A percentile compares a stretch with the other conserved stretches of the same genome.
Evolutionary conservation across 106 monocot genomes (phyloP).

Genomic region (Xerophyta viscosa): DNA sequence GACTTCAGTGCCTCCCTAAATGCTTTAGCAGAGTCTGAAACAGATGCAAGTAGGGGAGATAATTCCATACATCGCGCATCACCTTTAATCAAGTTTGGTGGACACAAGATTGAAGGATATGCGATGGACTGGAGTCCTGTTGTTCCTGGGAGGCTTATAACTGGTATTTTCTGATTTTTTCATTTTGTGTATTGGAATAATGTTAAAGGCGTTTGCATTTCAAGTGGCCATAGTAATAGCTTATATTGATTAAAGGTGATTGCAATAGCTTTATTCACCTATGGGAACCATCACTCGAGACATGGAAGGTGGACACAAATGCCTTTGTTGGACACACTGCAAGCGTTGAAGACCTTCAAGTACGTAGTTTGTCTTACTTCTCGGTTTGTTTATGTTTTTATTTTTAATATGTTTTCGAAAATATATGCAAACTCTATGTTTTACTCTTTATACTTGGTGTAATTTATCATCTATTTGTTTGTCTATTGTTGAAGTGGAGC

Average conservation of each 20-base stretch:
- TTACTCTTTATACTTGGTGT: too few species aligned
- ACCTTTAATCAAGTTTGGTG: constrained; percentile 63
- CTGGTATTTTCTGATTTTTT: constrained; percentile 55
- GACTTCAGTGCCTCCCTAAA: constrained; percentile 65
- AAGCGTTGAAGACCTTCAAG: constrained; percentile 97
- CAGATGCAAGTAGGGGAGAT: constrained; percentile 33
- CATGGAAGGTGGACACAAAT: constrained; percentile 75
- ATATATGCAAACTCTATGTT: too few species aligned
- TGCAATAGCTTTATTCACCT: constrained; percentile 74
- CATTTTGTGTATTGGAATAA: too few species aligned
- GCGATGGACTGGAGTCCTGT: constrained; percentile 95
- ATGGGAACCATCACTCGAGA: constrained; percentile 79
- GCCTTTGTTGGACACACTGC: constrained; percentile 85
- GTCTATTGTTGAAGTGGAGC: constrained; percentile 65
- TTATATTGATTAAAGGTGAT: constrained; percentile 84
- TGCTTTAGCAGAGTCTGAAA: constrained; percentile 67
- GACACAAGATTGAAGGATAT: constrained; percentile 85
- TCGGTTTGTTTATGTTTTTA: too few species aligned
- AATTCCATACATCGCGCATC: constrained; percentile 36
- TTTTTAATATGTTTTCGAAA: too few species aligned
- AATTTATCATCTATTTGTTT: not conserved
- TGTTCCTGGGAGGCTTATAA: constrained; percentile 85
- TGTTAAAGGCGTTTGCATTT: too few species aligned
- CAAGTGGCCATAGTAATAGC: too few species aligned
- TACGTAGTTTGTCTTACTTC: constrained; percentile 11